A percentile compares a stretch with the other conserved stretches of the same genome.
Evolutionary conservation across 805 yeast species (phyloP).

Genomic region (Candida maris): DNA sequence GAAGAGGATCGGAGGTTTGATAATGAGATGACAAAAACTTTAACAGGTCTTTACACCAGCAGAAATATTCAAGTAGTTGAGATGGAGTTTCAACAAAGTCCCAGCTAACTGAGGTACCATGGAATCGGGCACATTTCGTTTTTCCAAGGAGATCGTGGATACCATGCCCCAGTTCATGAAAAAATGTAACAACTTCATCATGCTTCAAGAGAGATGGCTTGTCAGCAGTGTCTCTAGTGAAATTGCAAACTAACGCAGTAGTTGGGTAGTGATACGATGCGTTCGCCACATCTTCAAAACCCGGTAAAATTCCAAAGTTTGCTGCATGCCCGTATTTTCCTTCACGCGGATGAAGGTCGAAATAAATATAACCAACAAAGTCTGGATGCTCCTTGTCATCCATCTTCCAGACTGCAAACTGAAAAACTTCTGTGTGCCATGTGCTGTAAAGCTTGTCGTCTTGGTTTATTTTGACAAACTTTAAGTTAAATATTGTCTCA

Average conservation of each 20-base stretch:
- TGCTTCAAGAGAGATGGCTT: conserved; percentile 78
- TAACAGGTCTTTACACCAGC: conserved; percentile 68
- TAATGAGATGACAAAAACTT: conserved; percentile 63
- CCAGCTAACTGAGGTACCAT: conserved; percentile 74
- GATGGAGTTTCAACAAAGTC: conserved; percentile 93
- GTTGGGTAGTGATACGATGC: conserved; percentile 59
- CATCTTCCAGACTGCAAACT: conserved; percentile 65
- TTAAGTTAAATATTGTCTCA: conserved; percentile 64
- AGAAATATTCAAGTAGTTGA: conserved; percentile 85
- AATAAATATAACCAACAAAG: conserved; percentile 74
- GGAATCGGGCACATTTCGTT: conserved; percentile 62
- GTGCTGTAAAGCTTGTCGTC: conserved; percentile 36
- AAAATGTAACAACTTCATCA: conserved; percentile 74
- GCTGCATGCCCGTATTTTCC: conserved; percentile 92
- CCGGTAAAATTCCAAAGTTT: conserved; percentile 64
- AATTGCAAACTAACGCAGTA: conserved; percentile 80
- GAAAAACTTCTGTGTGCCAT: conserved; percentile 81
- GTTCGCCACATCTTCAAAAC: conserved; percentile 44
- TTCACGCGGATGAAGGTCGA: conserved; percentile 81
- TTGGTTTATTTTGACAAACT: conserved; percentile 51
- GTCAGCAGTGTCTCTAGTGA: conserved; percentile 65
- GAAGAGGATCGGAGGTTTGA: conserved; percentile 48
- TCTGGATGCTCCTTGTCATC: conserved; percentile 46
- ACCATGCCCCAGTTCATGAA: conserved; percentile 90
- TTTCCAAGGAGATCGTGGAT: conserved; percentile 72